These are phyloP conservation scores for Vinca minor DNA, from an alignment of 257 asterid species.

Conservation along the genomic window DNA sequence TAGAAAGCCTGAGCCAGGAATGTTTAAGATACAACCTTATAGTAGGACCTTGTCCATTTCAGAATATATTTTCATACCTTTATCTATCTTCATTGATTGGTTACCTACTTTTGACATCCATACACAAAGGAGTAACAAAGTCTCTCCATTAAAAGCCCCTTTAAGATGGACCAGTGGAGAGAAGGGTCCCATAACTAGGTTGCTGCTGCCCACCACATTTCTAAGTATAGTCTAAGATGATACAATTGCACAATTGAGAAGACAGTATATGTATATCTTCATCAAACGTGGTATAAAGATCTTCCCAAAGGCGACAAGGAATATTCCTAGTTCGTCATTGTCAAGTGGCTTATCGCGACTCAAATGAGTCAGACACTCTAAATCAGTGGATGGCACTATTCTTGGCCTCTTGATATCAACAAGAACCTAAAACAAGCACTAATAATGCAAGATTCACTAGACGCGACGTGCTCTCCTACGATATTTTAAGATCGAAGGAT, in stretches of 20 bases:
- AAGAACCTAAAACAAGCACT: not conserved
- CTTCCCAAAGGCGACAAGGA: slow-evolving; percentile 32
- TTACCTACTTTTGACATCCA: slow-evolving; percentile 45
- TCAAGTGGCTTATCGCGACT: slow-evolving; percentile 26
- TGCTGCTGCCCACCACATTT: slow-evolving; percentile 37
- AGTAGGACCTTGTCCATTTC: slow-evolving; percentile 34
- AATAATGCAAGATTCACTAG: slow-evolving; percentile 4
- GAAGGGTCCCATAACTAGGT: slow-evolving; percentile 31
- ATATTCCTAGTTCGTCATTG: slow-evolving; percentile 51
- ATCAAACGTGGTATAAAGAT: slow-evolving; percentile 30
- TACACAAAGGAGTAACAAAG: slow-evolving; percentile 51
- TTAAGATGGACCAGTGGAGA: slow-evolving; percentile 28
- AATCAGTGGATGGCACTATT: slow-evolving; percentile 26
- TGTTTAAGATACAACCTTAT: slow-evolving; percentile 20
- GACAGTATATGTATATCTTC: slow-evolving; percentile 25
- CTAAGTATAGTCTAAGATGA: slow-evolving; percentile 31
- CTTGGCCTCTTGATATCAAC: slow-evolving; percentile 24
- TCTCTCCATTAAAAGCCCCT: slow-evolving; percentile 44
- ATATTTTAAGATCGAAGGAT: not conserved
- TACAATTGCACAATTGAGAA: slow-evolving; percentile 24
- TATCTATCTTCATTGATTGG: slow-evolving; percentile 33
- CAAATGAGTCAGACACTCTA: slow-evolving; percentile 18
- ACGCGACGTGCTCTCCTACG: not conserved
- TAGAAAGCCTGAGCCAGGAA: slow-evolving; percentile 18
- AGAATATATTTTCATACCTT: slow-evolving; percentile 24